Evolutionary conservation across 139 green algal species (phyloP), one percentile per base, ranked within the genome.

Genomic region (Coelastrella sp.): DNA sequence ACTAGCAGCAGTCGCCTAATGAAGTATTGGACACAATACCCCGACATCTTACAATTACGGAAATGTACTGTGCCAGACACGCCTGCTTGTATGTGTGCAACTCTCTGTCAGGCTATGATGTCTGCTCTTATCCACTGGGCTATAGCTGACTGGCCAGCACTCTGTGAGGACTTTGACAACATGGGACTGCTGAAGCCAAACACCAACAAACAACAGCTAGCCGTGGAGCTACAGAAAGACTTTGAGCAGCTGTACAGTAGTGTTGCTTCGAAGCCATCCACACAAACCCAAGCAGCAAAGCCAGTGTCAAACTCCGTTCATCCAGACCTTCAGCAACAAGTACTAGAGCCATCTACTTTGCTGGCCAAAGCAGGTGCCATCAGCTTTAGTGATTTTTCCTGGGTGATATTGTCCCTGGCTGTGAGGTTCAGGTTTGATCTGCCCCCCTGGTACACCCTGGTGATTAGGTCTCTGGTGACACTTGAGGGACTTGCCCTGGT

Each of bases 401-500:
- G 81, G 30, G 87, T 88, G 25, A 48, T 91, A 40, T 53, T 81
- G 19, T 40, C 71, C 21, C 68, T 93, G 62, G 90, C 88, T 27
- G 32, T 94, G 27, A 83, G 83, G 67, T 92, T 91, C 77, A 81
- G 89, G 48, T 94, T 94, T 78, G 71, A 79, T 17, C 84, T 95
- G 30, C 90, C 92, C 17, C 88, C 90, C 15, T 94, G 93, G 72
- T 94, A 92, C 88, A 89, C 86, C 15, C 87, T 94, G 9, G 85
- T 95, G 25, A 45, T 90, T 17, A 57, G 86, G 21, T 90, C 87
- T 13, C 85, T 95, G 21, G 86, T 86, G 7, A 92, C 90, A 3
- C 87, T 95, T 23, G 92, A 95, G 68, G 92, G 92, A 38, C 79
- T 90, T 32, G 86, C 90, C 0, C 34, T 87, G 30, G 11, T 63